A percentile compares a stretch with the other conserved stretches of the same genome.
Conservation (phyloP, 139 green algal species). For the Astrephomene gubernaculifera region DNA sequence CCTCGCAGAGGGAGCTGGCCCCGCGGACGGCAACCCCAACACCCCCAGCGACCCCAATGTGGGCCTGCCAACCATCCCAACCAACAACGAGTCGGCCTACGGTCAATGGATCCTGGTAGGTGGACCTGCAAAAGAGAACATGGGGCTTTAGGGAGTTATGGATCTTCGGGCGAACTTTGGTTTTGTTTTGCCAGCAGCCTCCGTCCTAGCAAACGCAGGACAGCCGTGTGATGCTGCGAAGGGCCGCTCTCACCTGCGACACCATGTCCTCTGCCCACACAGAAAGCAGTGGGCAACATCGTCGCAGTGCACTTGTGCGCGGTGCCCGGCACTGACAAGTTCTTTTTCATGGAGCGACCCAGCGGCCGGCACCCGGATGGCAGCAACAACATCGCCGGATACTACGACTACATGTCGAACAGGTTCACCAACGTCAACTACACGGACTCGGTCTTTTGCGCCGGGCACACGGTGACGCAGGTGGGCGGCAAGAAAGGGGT, state of each 20-base stretch:
- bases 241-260: too few relatives aligned
- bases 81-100: background rate
- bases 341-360: conserved; percentile 60
- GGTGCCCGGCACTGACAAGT: conserved; percentile 45
- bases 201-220: too few relatives aligned
- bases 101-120: conserved; percentile 18
- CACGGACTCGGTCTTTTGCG: conserved; percentile 52
- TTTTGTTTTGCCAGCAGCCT: too few relatives aligned
- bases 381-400: conserved; percentile 29
- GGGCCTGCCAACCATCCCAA: background rate
- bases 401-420: background rate
- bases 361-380: conserved; percentile 43
- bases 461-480: conserved; percentile 37
- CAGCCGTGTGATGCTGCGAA: too few relatives aligned
- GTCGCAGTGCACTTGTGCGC: conserved; percentile 59
- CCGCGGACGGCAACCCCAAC: conserved; percentile 1
- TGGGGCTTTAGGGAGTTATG: too few relatives aligned
- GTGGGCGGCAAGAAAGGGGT: too few relatives aligned
- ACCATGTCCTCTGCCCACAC: too few relatives aligned
- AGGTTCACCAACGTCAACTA: conserved; percentile 34
- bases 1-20: background rate
- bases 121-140: too few relatives aligned
- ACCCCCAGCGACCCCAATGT: background rate
- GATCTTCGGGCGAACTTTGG: too few relatives aligned
- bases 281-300: conserved; percentile 33